phyloP scores from a whole-genome alignment of 257 asterid genomes.

The Solanum chiquidenum region DNA sequence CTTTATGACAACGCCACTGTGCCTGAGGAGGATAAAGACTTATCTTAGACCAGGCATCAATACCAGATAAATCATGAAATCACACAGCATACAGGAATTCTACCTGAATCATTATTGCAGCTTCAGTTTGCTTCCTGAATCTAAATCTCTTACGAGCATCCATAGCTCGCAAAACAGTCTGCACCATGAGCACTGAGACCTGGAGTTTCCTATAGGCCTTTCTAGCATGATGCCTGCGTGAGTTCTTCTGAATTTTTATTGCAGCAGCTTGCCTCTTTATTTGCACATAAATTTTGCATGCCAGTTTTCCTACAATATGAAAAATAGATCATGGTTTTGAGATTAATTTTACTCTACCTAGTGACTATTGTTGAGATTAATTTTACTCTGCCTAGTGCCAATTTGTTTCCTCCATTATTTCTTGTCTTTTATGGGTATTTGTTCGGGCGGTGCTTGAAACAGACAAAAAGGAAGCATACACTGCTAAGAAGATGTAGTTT shows the following conservation, averaged over 20 bases:
- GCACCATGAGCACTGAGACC: constrained; percentile 58
- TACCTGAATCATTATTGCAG: constrained; percentile 82
- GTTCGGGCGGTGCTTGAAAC: neutral
- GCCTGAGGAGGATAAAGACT: constrained; percentile 35
- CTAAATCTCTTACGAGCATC: constrained; percentile 54
- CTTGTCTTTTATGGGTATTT: neutral
- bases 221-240: constrained; percentile 53
- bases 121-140: constrained; percentile 64
- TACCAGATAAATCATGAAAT: constrained; percentile 7
- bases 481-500: neutral
- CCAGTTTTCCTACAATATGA: constrained; percentile 65
- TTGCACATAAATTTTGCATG: constrained; percentile 40
- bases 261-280: constrained; percentile 84
- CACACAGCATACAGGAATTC: neutral
- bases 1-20: constrained; percentile 77
- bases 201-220: constrained; percentile 44
- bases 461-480: neutral
- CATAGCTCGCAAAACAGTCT: constrained; percentile 71
- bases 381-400: neutral
- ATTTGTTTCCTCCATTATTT: neutral
- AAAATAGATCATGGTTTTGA: neutral
- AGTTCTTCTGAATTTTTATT: constrained; percentile 51
- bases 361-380: neutral
- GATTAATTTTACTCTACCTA: neutral
- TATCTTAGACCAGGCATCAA: constrained; percentile 8